phyloP scores from a whole-genome alignment of 2,329 filamentous ascomycete species.

The Fusarium clavum region DNA sequence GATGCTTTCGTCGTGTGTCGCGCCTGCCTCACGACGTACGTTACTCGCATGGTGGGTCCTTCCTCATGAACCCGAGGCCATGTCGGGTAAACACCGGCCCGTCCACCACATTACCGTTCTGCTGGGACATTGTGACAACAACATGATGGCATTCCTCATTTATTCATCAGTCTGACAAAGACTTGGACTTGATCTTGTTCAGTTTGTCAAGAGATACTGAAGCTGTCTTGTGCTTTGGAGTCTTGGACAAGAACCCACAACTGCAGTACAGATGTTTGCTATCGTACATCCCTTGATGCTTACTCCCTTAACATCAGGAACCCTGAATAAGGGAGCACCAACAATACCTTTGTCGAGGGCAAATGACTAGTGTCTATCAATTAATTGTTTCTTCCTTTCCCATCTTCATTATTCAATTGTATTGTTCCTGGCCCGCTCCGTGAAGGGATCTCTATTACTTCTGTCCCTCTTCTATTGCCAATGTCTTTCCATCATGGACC shows the following conservation, averaged over 20 bases:
- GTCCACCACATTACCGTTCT: slow-evolving; percentile 24
- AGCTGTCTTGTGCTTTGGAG: background rate
- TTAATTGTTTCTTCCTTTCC: background rate
- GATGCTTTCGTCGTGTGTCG: slow-evolving; percentile 37
- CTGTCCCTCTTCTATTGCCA: slow-evolving; percentile 12
- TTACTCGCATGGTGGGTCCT: slow-evolving; percentile 45
- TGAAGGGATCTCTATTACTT: slow-evolving; percentile 11
- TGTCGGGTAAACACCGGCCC: slow-evolving; percentile 46
- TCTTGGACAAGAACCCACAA: background rate
- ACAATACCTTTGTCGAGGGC: slow-evolving; percentile 3
- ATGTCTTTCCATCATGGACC: slow-evolving; percentile 9
- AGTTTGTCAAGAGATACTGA: background rate
- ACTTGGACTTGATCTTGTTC: background rate
- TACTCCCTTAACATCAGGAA: slow-evolving; percentile 2
- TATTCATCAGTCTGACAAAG: background rate
- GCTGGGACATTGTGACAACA: slow-evolving; percentile 32
- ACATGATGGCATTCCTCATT: background rate
- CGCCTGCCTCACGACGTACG: slow-evolving; percentile 42
- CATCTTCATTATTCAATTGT: background rate
- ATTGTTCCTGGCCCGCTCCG: slow-evolving; percentile 7
- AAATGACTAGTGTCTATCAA: slow-evolving; percentile 7
- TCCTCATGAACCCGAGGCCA: slow-evolving; percentile 25
- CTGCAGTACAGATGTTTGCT: background rate
- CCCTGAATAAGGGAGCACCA: slow-evolving; percentile 33
- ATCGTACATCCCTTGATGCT: slow-evolving; percentile 9